phyloP scores from a whole-genome alignment of 352 stramenopile genomes.

The Vaucheria bursata region DNA sequence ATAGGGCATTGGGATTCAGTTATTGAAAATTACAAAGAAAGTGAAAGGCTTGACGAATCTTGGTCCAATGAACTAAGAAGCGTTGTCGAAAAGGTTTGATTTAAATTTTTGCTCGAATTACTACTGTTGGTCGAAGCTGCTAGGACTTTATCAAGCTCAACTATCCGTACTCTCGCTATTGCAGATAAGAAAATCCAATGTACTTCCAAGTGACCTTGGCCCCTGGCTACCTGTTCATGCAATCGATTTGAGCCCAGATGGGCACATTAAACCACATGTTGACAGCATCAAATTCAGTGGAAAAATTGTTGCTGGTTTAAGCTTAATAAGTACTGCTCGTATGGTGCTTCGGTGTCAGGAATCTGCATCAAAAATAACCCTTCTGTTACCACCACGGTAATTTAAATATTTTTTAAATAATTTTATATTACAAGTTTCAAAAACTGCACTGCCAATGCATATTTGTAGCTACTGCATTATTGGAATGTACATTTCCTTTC shows the following conservation, averaged over 20 bases:
- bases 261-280: constrained; percentile 41
- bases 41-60: neutral
- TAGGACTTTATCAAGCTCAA: too few relatives aligned
- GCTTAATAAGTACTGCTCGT: constrained; percentile 16
- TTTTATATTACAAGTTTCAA: neutral
- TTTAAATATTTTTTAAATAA: too few relatives aligned
- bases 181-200: neutral
- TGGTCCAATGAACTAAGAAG: neutral
- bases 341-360: constrained; percentile 32
- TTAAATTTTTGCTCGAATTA: too few relatives aligned
- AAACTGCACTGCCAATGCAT: neutral
- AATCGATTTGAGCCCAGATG: constrained; percentile 41
- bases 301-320: constrained; percentile 37
- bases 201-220: neutral
- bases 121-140: too few relatives aligned
- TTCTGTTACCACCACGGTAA: constrained; percentile 30
- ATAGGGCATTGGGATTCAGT: constrained; percentile 14
- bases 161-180: too few relatives aligned
- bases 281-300: constrained; percentile 50
- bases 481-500: neutral
- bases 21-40: constrained; percentile 5
- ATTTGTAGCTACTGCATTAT: neutral
- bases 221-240: constrained; percentile 35
- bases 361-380: neutral
- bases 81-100: neutral